Evolutionary conservation across 345 rosid species (phyloP), one percentile per base, ranked within the genome.

Genomic region (Euphorbia peplus): DNA sequence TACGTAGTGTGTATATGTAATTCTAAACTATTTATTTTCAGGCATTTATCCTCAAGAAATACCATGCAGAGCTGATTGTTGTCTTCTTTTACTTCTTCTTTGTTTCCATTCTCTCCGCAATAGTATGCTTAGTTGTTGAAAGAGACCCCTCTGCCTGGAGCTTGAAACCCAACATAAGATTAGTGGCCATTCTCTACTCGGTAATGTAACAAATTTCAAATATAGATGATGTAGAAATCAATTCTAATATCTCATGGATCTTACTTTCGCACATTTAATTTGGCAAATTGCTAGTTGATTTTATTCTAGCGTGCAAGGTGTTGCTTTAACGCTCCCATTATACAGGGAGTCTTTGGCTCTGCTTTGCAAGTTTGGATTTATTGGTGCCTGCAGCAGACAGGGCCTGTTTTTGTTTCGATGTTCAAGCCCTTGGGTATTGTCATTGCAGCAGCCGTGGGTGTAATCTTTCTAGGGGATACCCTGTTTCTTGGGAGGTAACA

Each of bases 401-500:
- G 90, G 44, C 90, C 89, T 21, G 87, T 86, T 70, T 86, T 88
- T 70, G 89, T 88, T 67, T 26, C 87, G 13, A 80, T 84, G 90
- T 86, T 86, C 81, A 88, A 88, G 81, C 89, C 93, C 55, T 46
- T 88, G 75, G 90, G 90, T 3, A 72, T 88, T 39, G 32, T 82
- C 39, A 76, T 86, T 75, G 81, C 93, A 48, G 86, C 70, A 52
- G 80, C 70, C 7, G 53, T 64, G 5, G 90, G 93, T 55, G 72
- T 74, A 57, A 65, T 83, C 72, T 86, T 73, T 72, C 60, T 76
- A 12, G 84, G 89, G 29, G 89, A 86, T 55, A 69, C 81, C 11
- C 71, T 81, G 76, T 86, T 75, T 75, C 82, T 86, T 72, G 90
- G 87, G 64, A 81, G 88, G 93, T 88, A 69, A 11, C n/a, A n/a